Evolutionary conservation across 2,329 filamentous ascomycete genomes (phyloP).

Genomic region (Aspergillus sp.): DNA sequence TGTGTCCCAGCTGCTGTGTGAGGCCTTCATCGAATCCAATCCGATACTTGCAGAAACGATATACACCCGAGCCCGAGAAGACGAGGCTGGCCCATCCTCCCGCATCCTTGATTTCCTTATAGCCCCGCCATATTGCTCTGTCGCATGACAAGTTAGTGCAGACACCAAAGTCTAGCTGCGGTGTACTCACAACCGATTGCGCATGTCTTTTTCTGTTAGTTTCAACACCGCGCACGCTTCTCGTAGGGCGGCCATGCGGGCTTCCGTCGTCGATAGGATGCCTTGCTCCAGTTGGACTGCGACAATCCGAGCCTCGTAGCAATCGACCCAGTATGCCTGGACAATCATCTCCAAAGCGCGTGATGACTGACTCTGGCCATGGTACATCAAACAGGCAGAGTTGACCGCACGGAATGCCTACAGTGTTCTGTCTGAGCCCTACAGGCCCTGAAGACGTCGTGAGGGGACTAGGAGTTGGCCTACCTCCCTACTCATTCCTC

Average conservation of each 20-base stretch:
- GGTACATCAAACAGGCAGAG: conserved; percentile 24
- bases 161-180: no score
- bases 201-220: conserved; percentile 59
- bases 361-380: conserved; percentile 51
- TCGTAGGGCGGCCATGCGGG: conserved; percentile 52
- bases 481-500: no score
- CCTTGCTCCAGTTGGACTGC: conserved; percentile 41
- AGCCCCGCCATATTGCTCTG: conserved; percentile 56
- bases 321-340: conserved; percentile 58
- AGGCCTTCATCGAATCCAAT: conserved; percentile 55
- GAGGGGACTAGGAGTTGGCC: no score
- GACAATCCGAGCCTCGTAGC: conserved; percentile 53
- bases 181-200: conserved; percentile 41
- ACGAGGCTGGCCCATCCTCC: conserved; percentile 58
- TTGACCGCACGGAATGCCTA: conserved; percentile 25
- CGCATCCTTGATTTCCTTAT: conserved; percentile 59
- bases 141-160: background rate
- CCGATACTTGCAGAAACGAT: conserved; percentile 62
- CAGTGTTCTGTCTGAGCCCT: conserved; percentile 14
- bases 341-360: conserved; percentile 59
- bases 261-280: conserved; percentile 46
- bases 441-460: no score
- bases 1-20: conserved; percentile 47
- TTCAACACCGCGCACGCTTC: conserved; percentile 56
- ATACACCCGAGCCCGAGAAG: conserved; percentile 59